A percentile compares a stretch with the other conserved stretches of the same genome.
These are phyloP conservation scores for Pythium brassicae DNA, from an alignment of 352 stramenopile species.

Conservation along the genomic window DNA sequence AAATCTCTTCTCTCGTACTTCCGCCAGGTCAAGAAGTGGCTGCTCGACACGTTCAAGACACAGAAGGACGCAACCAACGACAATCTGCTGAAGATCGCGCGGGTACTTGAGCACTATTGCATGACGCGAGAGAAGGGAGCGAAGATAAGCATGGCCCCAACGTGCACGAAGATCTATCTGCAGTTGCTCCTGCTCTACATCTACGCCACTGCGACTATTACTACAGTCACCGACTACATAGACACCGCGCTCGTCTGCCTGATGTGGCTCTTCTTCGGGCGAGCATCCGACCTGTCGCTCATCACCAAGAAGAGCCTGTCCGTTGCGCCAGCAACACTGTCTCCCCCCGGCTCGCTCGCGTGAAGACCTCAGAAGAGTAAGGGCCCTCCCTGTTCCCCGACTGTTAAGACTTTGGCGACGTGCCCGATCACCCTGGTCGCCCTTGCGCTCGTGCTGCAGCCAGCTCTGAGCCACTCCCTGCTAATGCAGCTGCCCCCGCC, in stretches of 20 bases:
- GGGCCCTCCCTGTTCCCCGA: slow-evolving; percentile 23
- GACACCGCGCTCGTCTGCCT: slow-evolving; percentile 24
- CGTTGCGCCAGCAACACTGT: slow-evolving; percentile 12
- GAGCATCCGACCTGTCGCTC: slow-evolving; percentile 21
- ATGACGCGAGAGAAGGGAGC: slow-evolving; percentile 14
- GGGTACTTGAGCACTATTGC: slow-evolving; percentile 5
- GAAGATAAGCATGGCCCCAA: slow-evolving; percentile 23
- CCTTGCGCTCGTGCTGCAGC: slow-evolving; percentile 16
- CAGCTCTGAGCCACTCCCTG: slow-evolving; percentile 8
- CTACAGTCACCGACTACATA: slow-evolving; percentile 28
- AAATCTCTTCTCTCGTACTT: no score
- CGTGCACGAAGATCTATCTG: slow-evolving; percentile 27
- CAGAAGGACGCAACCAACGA: background rate
- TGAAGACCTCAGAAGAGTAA: slow-evolving; percentile 28
- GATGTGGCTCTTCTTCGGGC: slow-evolving; percentile 33
- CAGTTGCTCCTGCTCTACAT: slow-evolving; percentile 16
- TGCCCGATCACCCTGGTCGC: slow-evolving; percentile 20
- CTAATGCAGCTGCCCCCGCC: slow-evolving; percentile 10
- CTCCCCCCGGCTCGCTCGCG: slow-evolving; percentile 20
- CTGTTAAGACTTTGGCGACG: slow-evolving; percentile 6
- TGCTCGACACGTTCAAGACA: no score
- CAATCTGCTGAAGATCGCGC: background rate
- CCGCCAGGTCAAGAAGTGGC: no score
- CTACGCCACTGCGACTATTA: slow-evolving; percentile 12
- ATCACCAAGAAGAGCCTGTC: slow-evolving; percentile 22